Conservation (phyloP, 768 basidiomycete genomes). For the Glaciozyma martinii region DNA sequence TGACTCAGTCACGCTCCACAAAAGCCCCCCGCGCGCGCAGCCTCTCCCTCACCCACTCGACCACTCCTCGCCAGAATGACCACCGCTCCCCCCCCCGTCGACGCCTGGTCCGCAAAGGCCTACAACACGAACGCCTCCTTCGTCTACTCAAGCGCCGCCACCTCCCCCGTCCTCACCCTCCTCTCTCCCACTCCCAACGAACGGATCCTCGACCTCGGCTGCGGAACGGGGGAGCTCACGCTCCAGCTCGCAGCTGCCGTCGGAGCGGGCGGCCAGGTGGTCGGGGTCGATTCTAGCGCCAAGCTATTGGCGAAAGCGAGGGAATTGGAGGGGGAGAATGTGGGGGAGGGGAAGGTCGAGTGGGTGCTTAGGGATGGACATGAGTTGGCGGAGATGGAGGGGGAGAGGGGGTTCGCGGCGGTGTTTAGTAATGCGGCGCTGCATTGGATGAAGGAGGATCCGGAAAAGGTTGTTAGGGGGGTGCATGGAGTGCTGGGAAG, state of each 20-base stretch:
- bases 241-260: conserved; percentile 52
- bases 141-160: conserved; percentile 52
- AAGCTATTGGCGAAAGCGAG: conserved; percentile 57
- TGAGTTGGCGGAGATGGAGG: conserved; percentile 25
- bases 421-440: conserved; percentile 72
- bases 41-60: not conserved
- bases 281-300: conserved; percentile 55
- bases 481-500: conserved; percentile 56
- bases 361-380: conserved; percentile 20
- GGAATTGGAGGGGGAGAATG: not conserved
- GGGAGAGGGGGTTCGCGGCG: conserved; percentile 52
- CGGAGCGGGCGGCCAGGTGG: conserved; percentile 47
- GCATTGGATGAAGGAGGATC: conserved; percentile 78
- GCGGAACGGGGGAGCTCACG: conserved; percentile 73
- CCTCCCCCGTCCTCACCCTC: conserved; percentile 50
- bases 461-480: conserved; percentile 55
- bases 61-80: not conserved
- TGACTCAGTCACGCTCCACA: no score
- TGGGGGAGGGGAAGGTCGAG: conserved; percentile 35
- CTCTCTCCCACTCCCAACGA: conserved; percentile 46
- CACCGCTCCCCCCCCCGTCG: not conserved
- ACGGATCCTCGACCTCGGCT: conserved; percentile 57
- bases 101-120: conserved; percentile 52
- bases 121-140: conserved; percentile 62
- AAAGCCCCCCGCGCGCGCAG: not conserved